Base-by-base conservation (phyloP, 1,284 basidiomycete species). In the Ceratobasidium sp. region DNA sequence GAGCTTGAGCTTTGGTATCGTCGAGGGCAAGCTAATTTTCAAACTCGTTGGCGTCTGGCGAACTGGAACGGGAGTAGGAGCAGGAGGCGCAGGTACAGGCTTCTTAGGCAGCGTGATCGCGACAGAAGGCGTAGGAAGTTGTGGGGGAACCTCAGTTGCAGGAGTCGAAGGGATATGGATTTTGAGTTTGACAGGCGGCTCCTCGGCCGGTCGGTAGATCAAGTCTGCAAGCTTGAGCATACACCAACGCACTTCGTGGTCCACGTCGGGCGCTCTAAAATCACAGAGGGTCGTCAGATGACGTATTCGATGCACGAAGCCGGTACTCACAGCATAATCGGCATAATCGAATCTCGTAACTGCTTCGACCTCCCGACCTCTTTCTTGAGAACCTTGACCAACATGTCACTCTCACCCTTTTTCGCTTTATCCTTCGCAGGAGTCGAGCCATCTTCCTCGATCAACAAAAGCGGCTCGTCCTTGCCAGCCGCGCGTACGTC, bases 201-300 rank as follows among this genome's bases (percentile, higher is more conserved):
- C 96, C 75, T 95, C 91, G 3, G 90, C 86, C 26, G 94, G 93
- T 69, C 92, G 91, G 80, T 97, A 93, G 67, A 97, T 90, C 33
- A 98, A 88, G 83, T 99, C 97, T 13, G 94, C 96, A 12, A 98
- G 87, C 85, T 99, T 99, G 82, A 99, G 88, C 67, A 98, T 86
- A 79, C 94, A 95, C 90, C 95, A 95, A 50, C 96, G 92, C 62
- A 97, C 93, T 85, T 97, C 94, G 80, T 92, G 88, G 83, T 99
- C 97, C 64, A 91, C 89, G 68, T 92, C 89, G 0, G 92, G 88
- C 33, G 91, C 89, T 52, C 94, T 96, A 80, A 1, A 79, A 79
- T 52, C 79, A 74, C 28, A 80, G 57, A 71, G 44, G 44, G 44
- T 7, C 6, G 66, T 77, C 44, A 46, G n/a, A 23, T 10, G 26